Percentiles rank a stretch among this genome's conserved stretches.
Conservation (phyloP, 2,329 filamentous ascomycete species). For the Claviceps arundinis region DNA sequence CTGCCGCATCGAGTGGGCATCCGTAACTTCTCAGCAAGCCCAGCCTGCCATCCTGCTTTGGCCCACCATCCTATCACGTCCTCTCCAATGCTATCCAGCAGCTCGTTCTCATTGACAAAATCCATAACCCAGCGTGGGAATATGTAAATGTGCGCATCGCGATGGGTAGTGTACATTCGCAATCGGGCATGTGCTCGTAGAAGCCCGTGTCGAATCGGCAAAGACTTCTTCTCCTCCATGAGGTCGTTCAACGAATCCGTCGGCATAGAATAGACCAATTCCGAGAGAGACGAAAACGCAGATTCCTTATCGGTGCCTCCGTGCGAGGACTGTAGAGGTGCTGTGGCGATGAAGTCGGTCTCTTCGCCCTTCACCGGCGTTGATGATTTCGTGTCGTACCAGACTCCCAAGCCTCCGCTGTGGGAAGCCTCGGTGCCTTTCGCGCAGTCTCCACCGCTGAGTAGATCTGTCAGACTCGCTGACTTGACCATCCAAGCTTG, state of each 20-base stretch:
- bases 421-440: constrained; percentile 27
- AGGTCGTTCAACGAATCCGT: constrained; percentile 82
- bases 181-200: constrained; percentile 62
- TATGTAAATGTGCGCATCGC: constrained; percentile 90
- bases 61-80: constrained; percentile 93
- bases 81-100: constrained; percentile 77
- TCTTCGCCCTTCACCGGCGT: constrained; percentile 77
- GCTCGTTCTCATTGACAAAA: constrained; percentile 66
- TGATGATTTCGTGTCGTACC: constrained; percentile 73
- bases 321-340: constrained; percentile 48
- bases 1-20: constrained; percentile 46
- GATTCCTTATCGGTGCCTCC: constrained; percentile 37
- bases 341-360: constrained; percentile 79
- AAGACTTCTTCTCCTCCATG: constrained; percentile 57
- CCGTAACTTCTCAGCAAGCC: constrained; percentile 64
- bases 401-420: constrained; percentile 76
- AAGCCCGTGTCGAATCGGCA: constrained; percentile 64
- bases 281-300: constrained; percentile 55
- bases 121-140: constrained; percentile 86
- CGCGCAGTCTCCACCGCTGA: constrained; percentile 33
- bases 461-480: constrained; percentile 50
- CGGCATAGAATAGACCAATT: constrained; percentile 73
- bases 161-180: constrained; percentile 68
- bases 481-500: constrained; percentile 89
- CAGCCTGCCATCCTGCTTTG: constrained; percentile 81